Base-by-base conservation (phyloP, 176 grass and related monocot genomes). In the Alloteropsis semialata region DNA sequence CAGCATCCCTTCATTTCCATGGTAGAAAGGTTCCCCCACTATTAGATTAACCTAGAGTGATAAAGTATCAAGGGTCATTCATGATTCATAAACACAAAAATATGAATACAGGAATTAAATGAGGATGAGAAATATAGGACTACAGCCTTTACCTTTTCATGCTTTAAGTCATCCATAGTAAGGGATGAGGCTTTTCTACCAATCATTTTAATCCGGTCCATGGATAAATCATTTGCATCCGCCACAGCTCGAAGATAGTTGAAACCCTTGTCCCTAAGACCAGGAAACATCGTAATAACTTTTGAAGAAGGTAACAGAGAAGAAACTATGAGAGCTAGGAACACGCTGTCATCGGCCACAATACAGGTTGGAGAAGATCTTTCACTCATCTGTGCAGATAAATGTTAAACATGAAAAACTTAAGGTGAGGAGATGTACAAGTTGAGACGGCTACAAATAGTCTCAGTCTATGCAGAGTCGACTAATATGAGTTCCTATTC, bases 341-440 rank as follows among this genome's bases (percentile, higher is more conserved):
- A 88, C 88, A 95, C 67, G 59, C 95, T 98, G 48, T 98, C 95
- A 79, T 98, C 95, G 75, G 86, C 88, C 77, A 98, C 88, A 55
- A 98, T 38, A 79, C 95, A 98, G 10, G 84, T 87, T 72, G 87
- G 92, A 34, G 84, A 87, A 76, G 88, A 86, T 84, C 65, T 94
- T 56, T 5, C 69, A 75, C 76, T 77, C 69, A 95, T 84, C 92
- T 94, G 92, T 65, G 69, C 36, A 90, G 65, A 48, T 5, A 88
- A 79, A 80, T 8, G 69, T 55, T 63, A 73, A 27, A 88, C 34
- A 84, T 59, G 36, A 77, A 62, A 71, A 89, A 65, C 37, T 65
- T 22, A 53, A 62, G 65, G 36, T 78, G 59, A 75, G 65, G 65
- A 82, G 82, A 21, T 68, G 17, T 27, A 81, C 13, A 38, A 27